Base-by-base conservation (phyloP, 768 basidiomycete genomes). In the Xanthoconium stramineum region DNA sequence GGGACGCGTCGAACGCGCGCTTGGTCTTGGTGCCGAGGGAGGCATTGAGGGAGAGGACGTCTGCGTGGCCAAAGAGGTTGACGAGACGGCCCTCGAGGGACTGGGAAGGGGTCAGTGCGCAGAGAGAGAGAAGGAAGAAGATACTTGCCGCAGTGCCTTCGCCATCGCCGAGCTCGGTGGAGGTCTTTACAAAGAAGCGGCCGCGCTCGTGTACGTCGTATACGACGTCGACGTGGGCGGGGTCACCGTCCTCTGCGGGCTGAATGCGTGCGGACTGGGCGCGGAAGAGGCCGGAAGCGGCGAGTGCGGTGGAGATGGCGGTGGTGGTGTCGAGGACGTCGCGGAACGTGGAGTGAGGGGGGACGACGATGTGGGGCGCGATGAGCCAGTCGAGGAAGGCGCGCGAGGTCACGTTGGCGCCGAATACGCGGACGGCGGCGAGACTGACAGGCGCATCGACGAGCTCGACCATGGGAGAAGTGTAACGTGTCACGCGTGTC, bases 51-150 rank as follows among this genome's bases (percentile, higher is more conserved):
- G 92, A 88, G 48, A 98, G 76, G 0, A 83, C 83, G 71, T 99
- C 96, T 15, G 89, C 96, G 8, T 93, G 90, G 28, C 96, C 96
- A 62, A 98, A 89, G 6, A 89, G 82, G 71, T 98, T 98, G 14
- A 90, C 80, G 39, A 98, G 72, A 49, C 89, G 84, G 8, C 83
- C 93, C 6, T 88, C 91, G 39, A 88, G 82, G 52, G 86, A 89
- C 94, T 88, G 57, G 0, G 10, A 1, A 9, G 8, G 29, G 2
- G 52, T 56, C 50, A 58, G 64, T 24, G 20, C 12, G 36, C 30
- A 17, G 36, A 50, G 9, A 32, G 9, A 32, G 33, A 43, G 20
- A 30, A 7, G 47, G 53, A 51, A 52, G 45, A 32, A 24, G 1
- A 50, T 7, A 81, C 91, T 67, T 67, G 94, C 94, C n/a, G 93